phyloP scores from a whole-genome alignment of 1,284 basidiomycete genomes.

The Ganoderma leucocontextum region DNA sequence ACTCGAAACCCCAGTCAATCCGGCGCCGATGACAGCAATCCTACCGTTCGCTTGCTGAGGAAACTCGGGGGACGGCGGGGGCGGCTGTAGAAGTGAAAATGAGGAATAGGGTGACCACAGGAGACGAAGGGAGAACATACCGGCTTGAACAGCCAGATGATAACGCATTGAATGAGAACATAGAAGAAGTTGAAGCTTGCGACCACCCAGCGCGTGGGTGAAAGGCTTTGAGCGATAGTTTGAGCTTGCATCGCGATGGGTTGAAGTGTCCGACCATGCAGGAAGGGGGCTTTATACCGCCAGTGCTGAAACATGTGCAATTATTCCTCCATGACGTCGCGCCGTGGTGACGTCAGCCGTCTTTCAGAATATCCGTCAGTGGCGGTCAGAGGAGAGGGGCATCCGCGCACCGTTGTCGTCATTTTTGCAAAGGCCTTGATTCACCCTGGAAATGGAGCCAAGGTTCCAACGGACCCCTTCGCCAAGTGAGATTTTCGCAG shows the following conservation, averaged over 20 bases:
- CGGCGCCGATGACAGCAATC: slow-evolving; percentile 62
- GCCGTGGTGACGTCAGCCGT: neutral
- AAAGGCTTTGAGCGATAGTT: neutral
- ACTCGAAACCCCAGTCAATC: slow-evolving; percentile 58
- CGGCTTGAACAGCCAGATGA: slow-evolving; percentile 54
- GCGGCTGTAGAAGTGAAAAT: slow-evolving; percentile 18
- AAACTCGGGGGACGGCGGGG: slow-evolving; percentile 42
- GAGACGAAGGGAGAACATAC: slow-evolving; percentile 37
- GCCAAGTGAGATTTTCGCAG: too few species aligned
- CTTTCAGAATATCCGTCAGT: neutral
- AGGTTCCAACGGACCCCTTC: too few species aligned
- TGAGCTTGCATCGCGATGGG: neutral
- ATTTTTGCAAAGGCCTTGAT: too few species aligned
- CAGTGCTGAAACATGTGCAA: neutral
- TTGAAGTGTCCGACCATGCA: neutral
- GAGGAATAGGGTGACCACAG: neutral
- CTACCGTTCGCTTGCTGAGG: slow-evolving; percentile 47
- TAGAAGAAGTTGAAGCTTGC: slow-evolving; percentile 38
- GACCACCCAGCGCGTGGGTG: slow-evolving; percentile 11
- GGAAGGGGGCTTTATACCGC: neutral
- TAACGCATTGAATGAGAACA: slow-evolving; percentile 46
- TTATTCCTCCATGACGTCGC: neutral
- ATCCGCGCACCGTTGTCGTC: too few species aligned
- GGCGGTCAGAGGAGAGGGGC: too few species aligned
- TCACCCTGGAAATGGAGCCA: too few species aligned